Base-by-base conservation (phyloP, 192 early-diverging fungal genomes). In the Coemansia sp. region DNA sequence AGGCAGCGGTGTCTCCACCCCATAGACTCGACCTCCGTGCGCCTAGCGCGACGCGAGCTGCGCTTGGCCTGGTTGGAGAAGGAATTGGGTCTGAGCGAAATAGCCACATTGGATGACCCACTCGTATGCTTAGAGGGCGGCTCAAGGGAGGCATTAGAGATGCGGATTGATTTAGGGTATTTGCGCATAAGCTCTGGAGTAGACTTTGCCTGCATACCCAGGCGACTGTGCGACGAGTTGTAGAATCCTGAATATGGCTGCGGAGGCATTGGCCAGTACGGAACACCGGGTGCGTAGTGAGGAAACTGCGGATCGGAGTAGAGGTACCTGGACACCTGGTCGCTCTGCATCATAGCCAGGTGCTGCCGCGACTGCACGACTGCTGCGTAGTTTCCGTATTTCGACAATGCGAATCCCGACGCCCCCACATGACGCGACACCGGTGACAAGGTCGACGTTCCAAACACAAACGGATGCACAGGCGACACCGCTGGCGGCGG, bases 161-260 rank as follows among this genome's bases (percentile, higher is more conserved):
- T 61, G 50, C 61, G 64, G 9, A 39, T 26, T 0, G 74, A 57
- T 37, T 57, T 65, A 7, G 23, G 61, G 43, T 61, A 37, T 21
- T 48, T 63, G 66, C 47, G 75, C 75, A 77, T 69, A 16, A 77
- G 63, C 64, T 79, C 76, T 2, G 76, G 76, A 3, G 76, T 79
- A 1, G 76, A 79, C n/a, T 79, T 79, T n/a, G 71, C 76, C 56
- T 77, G 75, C 37, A 61, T 20, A 18, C 14, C 20, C 61, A 39
- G 16, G 3, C 47, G 25, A 1, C 25, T 20, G n/a, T 45, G 43
- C 18, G 43, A 45, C 43, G 43, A 20, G 43, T 21, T 18, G 9
- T 45, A 45, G n/a, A 45, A 45, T 45, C 18, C 43, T 18, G 43
- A 45, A 20, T 7, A 42, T 16, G 42, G 53, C 56, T 11, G 13